Evolutionary conservation across 2,329 filamentous ascomycete genomes (phyloP), one percentile per base, ranked within the genome.

Genomic region (Sporothrix brunneoviolacea): DNA sequence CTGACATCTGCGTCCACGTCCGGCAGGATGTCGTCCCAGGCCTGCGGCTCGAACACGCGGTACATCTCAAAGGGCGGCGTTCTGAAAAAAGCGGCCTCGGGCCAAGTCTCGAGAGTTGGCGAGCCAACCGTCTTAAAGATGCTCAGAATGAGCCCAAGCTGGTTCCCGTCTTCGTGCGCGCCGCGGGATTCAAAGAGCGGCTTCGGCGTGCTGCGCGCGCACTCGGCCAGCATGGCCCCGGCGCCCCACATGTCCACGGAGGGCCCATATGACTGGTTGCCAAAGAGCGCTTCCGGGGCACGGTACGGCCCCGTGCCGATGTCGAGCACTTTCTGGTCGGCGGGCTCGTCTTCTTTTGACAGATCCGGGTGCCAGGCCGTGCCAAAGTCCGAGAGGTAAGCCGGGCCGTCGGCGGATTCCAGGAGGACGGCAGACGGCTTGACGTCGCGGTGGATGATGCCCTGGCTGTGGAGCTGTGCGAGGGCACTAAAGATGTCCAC

Each of bases 91-190:
- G 68, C 68, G 5, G 88, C 86, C 66, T 91, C 88, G 2, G 93
- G 93, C 93, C 93, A 98, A 0, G 73, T 81, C 47, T 83, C 72
- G n/a, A 75, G 67, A 39, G 85, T 86, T 0, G 93, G 93, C 1
- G 91, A 96, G 1, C 94, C 94, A 7, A 98, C 67, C 1, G 85
- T 94, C 67, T 87, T 84, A 69, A 98, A 97, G 32, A 97, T 91
- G 61, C 89, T 95, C 48, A 91, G 76, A 51, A 98, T 91, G 45
- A 98, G 73, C 0, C 88, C 87, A 35, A 98, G 74, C 67, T 98
- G 93, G 62, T 88, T 97, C 0, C 94, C 93, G 45, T 97, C 77
- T 59, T 95, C 88, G 53, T 79, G 73, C 0, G 70, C 73, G 3
- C 75, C 65, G 1, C 89, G 86, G 4, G 89, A 88, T 63, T 93